Evolutionary conservation across 441 rosid genomes (phyloP).

Genomic region (Daphne laureola): DNA sequence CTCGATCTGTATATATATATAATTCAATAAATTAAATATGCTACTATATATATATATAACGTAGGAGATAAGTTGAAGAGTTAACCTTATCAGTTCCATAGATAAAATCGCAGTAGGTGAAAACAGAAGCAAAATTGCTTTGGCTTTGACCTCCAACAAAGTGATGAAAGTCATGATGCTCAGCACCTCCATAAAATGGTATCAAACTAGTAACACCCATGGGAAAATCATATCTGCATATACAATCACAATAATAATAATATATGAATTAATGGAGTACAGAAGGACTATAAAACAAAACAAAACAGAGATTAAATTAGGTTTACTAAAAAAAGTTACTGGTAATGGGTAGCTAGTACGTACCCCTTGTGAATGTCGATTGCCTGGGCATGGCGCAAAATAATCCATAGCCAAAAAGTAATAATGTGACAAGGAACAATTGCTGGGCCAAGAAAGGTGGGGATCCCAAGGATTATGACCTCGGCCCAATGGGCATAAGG

Average conservation of each 20-base stretch:
- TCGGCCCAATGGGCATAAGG: slow-evolving; percentile 23
- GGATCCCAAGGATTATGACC: slow-evolving; percentile 16
- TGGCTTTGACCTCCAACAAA: slow-evolving; percentile 81
- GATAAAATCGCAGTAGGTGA: slow-evolving; percentile 72
- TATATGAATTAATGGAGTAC: no score
- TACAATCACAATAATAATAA: neutral
- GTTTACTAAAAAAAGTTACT: neutral
- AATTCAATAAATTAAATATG: no score
- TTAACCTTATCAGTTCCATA: slow-evolving; percentile 82
- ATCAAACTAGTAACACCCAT: slow-evolving; percentile 56
- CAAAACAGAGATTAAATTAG: no score
- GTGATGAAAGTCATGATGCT: slow-evolving; percentile 78
- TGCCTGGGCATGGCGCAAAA: slow-evolving; percentile 14
- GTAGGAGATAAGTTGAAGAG: neutral
- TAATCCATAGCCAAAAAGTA: slow-evolving; percentile 20
- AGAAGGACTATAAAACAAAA: no score
- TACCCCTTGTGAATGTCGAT: neutral
- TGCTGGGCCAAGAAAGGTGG: slow-evolving; percentile 19
- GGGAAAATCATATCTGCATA: slow-evolving; percentile 63
- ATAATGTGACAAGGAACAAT: slow-evolving; percentile 21
- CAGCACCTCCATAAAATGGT: slow-evolving; percentile 80
- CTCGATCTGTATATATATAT: no score
- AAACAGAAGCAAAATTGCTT: slow-evolving; percentile 78
- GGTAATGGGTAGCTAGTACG: no score
- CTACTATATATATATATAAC: no score